phyloP scores from a whole-genome alignment of 306 rosid species.

The Corylus avellana region DNA sequence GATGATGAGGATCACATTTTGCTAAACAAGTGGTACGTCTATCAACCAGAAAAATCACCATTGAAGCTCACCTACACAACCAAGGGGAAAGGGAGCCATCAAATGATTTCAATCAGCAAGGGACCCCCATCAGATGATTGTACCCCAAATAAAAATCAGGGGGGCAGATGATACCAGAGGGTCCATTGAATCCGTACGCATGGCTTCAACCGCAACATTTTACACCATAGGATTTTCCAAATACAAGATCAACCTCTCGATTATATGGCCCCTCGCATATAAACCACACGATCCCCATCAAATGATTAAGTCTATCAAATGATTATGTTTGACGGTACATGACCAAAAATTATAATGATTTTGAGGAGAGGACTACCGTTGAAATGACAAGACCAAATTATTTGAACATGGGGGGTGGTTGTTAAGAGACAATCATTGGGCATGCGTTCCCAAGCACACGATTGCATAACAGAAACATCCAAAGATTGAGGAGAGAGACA shows the following conservation, averaged over 20 bases:
- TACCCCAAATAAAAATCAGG: background rate
- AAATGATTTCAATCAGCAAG: too few relatives aligned
- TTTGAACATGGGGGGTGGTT: background rate
- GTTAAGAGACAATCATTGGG: background rate
- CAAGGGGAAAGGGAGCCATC: background rate
- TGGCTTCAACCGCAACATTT: background rate
- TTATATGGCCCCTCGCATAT: background rate
- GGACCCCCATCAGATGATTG: background rate
- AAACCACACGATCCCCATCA: too few relatives aligned
- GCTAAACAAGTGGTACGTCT: background rate
- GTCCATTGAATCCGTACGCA: background rate
- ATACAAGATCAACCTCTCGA: background rate
- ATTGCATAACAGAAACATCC: background rate
- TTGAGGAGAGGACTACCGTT: too few relatives aligned
- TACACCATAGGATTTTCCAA: constrained; percentile 5
- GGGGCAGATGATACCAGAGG: background rate
- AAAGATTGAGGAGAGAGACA: constrained; percentile 27
- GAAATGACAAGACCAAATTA: too few relatives aligned
- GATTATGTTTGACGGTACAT: too few relatives aligned
- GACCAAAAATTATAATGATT: too few relatives aligned
- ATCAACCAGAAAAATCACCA: background rate
- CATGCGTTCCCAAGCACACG: background rate
- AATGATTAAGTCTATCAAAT: too few relatives aligned
- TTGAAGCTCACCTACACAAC: background rate
- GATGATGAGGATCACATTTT: background rate